phyloP scores from a whole-genome alignment of 371 early-diverging fungal genomes.

The Mortierella sp. region DNA sequence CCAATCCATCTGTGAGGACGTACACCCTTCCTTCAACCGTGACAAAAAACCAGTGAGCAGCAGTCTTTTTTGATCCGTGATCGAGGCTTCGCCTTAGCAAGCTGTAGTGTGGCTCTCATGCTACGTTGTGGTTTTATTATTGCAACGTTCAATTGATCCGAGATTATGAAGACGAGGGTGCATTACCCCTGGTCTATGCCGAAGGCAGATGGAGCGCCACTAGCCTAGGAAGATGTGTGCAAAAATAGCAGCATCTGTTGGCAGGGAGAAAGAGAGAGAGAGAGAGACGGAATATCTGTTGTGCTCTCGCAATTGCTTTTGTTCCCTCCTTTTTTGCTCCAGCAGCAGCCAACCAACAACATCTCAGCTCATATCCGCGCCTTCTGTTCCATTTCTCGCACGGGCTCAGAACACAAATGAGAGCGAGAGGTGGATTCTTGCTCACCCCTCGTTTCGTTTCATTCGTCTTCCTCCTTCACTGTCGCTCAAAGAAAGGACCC shows the following conservation, averaged over 20 bases:
- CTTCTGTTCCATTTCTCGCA: neutral
- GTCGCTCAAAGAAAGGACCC: no score
- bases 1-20: neutral
- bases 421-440: neutral
- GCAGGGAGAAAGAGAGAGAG: neutral
- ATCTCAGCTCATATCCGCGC: neutral
- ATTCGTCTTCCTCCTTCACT: neutral
- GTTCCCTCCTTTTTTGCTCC: no score
- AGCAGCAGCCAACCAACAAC: no score
- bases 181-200: neutral
- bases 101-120: neutral
- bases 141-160: neutral
- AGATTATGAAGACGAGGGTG: neutral
- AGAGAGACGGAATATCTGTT: no score
- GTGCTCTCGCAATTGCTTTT: no score
- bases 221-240: neutral
- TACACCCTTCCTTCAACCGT: neutral
- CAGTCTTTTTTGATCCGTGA: neutral
- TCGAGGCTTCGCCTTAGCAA: neutral
- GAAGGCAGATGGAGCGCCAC: neutral
- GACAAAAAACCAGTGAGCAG: neutral
- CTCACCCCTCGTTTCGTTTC: neutral
- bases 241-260: constrained; percentile 2
- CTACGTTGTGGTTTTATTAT: neutral
- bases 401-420: constrained; percentile 4